A percentile compares a stretch with the other conserved stretches of the same genome.
Evolutionary conservation across 768 basidiomycete species (phyloP).

Genomic region (Termitomyces sp.): DNA sequence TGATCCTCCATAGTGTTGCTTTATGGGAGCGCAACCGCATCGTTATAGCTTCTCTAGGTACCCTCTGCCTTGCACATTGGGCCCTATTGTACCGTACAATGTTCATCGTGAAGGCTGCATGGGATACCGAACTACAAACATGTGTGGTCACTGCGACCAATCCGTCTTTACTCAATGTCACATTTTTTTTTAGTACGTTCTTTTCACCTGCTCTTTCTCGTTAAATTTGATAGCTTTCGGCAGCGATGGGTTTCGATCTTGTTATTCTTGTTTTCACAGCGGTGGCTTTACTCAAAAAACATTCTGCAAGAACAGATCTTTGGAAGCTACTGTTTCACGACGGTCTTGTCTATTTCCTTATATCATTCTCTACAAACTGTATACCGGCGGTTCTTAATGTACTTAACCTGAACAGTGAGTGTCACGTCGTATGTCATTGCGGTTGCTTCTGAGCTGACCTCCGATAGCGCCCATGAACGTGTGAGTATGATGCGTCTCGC

Average conservation of each 20-base stretch:
- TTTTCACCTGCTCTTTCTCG: not conserved
- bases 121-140: constrained; percentile 33
- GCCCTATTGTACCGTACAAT: constrained; percentile 64
- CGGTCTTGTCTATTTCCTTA: constrained; percentile 65
- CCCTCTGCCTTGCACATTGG: constrained; percentile 63
- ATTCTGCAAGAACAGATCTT: constrained; percentile 54
- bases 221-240: not conserved
- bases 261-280: constrained; percentile 55
- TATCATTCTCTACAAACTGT: constrained; percentile 62
- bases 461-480: constrained; percentile 55
- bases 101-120: constrained; percentile 59
- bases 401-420: constrained; percentile 56
- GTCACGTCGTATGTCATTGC: not conserved
- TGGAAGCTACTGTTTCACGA: constrained; percentile 72
- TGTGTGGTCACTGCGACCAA: constrained; percentile 54
- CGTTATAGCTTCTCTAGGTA: constrained; percentile 46
- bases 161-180: constrained; percentile 54
- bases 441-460: constrained; percentile 6
- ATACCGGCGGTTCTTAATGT: constrained; percentile 65
- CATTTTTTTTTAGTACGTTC: constrained; percentile 67
- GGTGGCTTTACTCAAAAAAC: constrained; percentile 46
- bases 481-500: not conserved
- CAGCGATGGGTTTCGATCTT: constrained; percentile 71
- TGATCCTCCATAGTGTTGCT: constrained; percentile 43
- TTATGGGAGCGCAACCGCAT: constrained; percentile 60